Evolutionary conservation across 441 rosid genomes (phyloP).

Genomic region (Arabidopsis lyrata): DNA sequence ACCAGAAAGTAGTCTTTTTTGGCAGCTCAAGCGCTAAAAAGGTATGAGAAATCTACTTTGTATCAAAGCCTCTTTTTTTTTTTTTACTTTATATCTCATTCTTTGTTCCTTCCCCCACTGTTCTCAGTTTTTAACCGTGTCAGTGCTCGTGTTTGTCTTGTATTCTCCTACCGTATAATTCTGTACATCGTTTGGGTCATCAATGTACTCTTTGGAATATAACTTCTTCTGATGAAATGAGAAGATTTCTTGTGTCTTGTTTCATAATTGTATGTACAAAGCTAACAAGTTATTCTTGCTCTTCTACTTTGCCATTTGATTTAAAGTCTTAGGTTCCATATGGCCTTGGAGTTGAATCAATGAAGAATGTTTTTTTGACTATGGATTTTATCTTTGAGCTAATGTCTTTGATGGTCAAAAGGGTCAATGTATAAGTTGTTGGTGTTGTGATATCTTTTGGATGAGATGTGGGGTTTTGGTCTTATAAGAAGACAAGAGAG

Average conservation of each 20-base stretch:
- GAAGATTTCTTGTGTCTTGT: slow-evolving; percentile 19
- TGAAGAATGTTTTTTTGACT: slow-evolving; percentile 11
- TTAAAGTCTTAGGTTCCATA: too few species aligned
- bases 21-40: slow-evolving; percentile 37
- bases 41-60: slow-evolving; percentile 41
- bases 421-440: slow-evolving; percentile 24
- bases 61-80: slow-evolving; percentile 37
- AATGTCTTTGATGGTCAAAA: too few species aligned
- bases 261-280: slow-evolving; percentile 17
- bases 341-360: slow-evolving; percentile 12
- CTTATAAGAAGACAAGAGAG: slow-evolving; percentile 32
- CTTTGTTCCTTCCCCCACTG: slow-evolving; percentile 35
- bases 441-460: slow-evolving; percentile 29
- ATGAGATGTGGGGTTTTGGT: slow-evolving; percentile 45
- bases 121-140: slow-evolving; percentile 31
- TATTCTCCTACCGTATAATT: slow-evolving; percentile 28
- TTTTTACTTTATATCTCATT: slow-evolving; percentile 33
- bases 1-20: slow-evolving; percentile 25
- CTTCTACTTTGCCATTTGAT: slow-evolving; percentile 1
- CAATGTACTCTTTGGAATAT: slow-evolving; percentile 42
- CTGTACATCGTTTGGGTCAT: slow-evolving; percentile 44
- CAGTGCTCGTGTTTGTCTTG: slow-evolving; percentile 34
- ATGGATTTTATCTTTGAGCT: not conserved
- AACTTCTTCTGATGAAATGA: slow-evolving; percentile 37
- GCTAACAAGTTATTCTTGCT: slow-evolving; percentile 1